phyloP scores from a whole-genome alignment of 2,329 filamentous ascomycete species.

The Phyllosticta citribraziliensis region DNA sequence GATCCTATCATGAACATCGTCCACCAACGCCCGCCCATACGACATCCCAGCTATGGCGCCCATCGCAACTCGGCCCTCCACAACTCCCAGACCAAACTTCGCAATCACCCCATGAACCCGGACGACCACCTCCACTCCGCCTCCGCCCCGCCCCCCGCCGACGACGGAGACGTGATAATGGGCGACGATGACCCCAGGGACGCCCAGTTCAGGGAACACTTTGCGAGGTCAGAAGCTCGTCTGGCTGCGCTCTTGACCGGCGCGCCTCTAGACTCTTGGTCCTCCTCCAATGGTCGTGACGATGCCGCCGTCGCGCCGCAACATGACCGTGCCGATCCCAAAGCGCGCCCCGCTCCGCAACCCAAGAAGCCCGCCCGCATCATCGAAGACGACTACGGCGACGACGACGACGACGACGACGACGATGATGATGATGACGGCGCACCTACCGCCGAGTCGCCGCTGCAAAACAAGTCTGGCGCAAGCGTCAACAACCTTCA shows the following conservation, averaged over 20 bases:
- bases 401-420: constrained; percentile 62
- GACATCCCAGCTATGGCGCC: constrained; percentile 30
- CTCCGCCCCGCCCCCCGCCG: constrained; percentile 26
- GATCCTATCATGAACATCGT: constrained; percentile 17
- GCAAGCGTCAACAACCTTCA: constrained; percentile 48
- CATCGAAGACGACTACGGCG: constrained; percentile 78
- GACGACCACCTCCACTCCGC: constrained; percentile 31
- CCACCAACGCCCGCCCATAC: constrained; percentile 29
- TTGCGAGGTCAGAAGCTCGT: constrained; percentile 65
- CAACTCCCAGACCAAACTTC: constrained; percentile 29
- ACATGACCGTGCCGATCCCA: constrained; percentile 27
- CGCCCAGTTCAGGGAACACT: constrained; percentile 63
- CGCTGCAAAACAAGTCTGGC: constrained; percentile 43
- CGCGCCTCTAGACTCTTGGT: constrained; percentile 14
- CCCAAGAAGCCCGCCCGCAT: constrained; percentile 67
- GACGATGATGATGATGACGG: constrained; percentile 20
- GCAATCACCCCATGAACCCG: constrained; percentile 33
- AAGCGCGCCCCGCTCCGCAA: constrained; percentile 38
- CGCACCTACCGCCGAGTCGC: constrained; percentile 31
- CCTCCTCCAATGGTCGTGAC: background rate
- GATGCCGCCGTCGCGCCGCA: constrained; percentile 13
- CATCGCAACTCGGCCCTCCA: constrained; percentile 19
- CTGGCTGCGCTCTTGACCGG: constrained; percentile 65
- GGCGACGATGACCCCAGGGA: constrained; percentile 38
- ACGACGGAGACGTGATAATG: constrained; percentile 30